Conservation (phyloP, 257 asterid genomes). For the Hygrophila difformis region DNA sequence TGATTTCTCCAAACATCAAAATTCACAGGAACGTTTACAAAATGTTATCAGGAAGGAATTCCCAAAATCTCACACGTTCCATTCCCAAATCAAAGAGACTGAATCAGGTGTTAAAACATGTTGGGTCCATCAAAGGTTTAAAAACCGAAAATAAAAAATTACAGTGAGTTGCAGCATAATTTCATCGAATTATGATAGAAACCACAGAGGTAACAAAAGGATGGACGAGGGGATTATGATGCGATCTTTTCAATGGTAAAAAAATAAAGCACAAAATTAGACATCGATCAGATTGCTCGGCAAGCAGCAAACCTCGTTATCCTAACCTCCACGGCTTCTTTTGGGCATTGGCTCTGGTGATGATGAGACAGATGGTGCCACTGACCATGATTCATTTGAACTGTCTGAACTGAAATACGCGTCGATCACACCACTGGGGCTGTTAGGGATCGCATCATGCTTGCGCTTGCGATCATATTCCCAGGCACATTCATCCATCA, state of each 20-base stretch:
- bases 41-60: constrained; percentile 9
- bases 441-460: constrained; percentile 22
- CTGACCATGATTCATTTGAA: constrained; percentile 42
- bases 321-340: constrained; percentile 26
- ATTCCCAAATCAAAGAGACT: constrained; percentile 21
- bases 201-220: too few species aligned
- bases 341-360: constrained; percentile 30
- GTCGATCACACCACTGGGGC: constrained; percentile 46
- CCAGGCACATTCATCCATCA: constrained; percentile 13
- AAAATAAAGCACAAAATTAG: constrained; percentile 18
- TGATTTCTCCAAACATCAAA: too few species aligned
- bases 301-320: constrained; percentile 26
- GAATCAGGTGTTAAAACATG: constrained; percentile 21
- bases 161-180: constrained; percentile 25
- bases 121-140: constrained; percentile 18
- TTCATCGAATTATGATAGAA: constrained; percentile 25
- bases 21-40: too few species aligned
- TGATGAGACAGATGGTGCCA: constrained; percentile 18
- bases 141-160: constrained; percentile 11
- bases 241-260: constrained; percentile 31
- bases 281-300: constrained; percentile 17
- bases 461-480: constrained; percentile 25
- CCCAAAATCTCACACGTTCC: constrained; percentile 22
- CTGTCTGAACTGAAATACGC: constrained; percentile 38
- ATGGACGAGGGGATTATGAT: constrained; percentile 24